These are phyloP conservation scores for Solanum lycopersicoides DNA, from an alignment of 257 asterid genomes.

Conservation along the genomic window DNA sequence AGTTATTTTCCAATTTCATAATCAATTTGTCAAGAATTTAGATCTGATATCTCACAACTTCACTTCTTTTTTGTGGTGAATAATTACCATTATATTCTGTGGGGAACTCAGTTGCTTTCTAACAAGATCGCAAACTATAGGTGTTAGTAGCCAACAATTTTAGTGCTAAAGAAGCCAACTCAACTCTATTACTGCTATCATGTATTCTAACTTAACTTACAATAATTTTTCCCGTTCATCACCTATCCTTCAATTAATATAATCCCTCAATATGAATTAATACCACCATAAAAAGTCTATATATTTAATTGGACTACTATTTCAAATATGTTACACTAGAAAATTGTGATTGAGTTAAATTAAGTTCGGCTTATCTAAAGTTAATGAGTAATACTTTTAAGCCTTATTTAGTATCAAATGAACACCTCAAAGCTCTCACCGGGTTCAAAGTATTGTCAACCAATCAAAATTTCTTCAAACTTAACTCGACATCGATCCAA, in stretches of 20 bases:
- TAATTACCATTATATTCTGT: too few species aligned
- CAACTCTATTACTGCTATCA: too few species aligned
- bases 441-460: background rate
- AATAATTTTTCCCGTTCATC: background rate
- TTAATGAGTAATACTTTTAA: background rate
- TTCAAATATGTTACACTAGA: background rate
- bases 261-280: background rate
- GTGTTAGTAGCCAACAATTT: too few species aligned
- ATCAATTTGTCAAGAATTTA: too few species aligned
- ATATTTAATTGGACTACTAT: background rate
- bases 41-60: too few species aligned
- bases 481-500: too few species aligned
- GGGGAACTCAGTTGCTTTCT: too few species aligned
- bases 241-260: background rate
- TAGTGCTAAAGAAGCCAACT: background rate
- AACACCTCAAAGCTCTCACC: background rate
- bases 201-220: background rate
- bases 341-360: background rate
- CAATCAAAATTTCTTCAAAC: background rate
- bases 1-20: too few species aligned
- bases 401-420: background rate
- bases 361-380: background rate
- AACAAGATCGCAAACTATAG: too few species aligned
- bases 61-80: too few species aligned
- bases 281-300: too few species aligned